Evolutionary conservation across 1,284 basidiomycete species (phyloP).

Genomic region (Xerocomus minutiporus): DNA sequence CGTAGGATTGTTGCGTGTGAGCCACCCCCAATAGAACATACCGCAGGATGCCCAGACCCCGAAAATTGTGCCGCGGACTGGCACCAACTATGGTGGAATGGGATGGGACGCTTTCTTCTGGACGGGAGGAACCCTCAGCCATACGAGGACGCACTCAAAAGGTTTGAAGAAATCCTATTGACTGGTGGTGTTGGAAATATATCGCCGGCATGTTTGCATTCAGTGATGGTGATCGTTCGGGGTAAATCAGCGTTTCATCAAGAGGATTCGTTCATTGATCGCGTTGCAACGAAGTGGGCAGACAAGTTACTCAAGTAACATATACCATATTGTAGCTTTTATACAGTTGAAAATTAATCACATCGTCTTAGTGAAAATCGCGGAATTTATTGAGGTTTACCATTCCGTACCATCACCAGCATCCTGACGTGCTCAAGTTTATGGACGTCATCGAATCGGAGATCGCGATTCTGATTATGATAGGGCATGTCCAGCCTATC

Average conservation of each 20-base stretch:
- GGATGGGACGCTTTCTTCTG: neutral
- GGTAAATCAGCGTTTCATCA: too few species aligned
- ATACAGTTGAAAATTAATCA: too few species aligned
- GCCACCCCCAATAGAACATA: too few species aligned
- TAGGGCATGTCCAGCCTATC: constrained; percentile 84
- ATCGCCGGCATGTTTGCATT: too few species aligned
- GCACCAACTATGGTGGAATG: neutral
- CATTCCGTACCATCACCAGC: constrained; percentile 41
- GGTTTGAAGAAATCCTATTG: neutral
- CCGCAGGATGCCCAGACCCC: neutral
- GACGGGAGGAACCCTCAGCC: neutral
- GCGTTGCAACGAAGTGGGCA: too few species aligned
- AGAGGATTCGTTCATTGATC: too few species aligned
- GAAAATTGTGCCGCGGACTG: neutral
- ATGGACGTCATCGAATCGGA: constrained; percentile 92
- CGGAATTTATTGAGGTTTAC: too few species aligned
- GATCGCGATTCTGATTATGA: constrained; percentile 86
- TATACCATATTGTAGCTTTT: too few species aligned
- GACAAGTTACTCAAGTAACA: too few species aligned
- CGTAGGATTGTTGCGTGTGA: too few species aligned
- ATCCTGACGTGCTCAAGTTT: constrained; percentile 95
- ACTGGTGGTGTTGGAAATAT: neutral
- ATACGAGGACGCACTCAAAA: neutral
- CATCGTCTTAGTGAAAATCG: too few species aligned
- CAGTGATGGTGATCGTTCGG: too few species aligned